A percentile compares a stretch with the other conserved stretches of the same genome.
Evolutionary conservation across 2,329 filamentous ascomycete species (phyloP).

Genomic region (Xylariales sp.): DNA sequence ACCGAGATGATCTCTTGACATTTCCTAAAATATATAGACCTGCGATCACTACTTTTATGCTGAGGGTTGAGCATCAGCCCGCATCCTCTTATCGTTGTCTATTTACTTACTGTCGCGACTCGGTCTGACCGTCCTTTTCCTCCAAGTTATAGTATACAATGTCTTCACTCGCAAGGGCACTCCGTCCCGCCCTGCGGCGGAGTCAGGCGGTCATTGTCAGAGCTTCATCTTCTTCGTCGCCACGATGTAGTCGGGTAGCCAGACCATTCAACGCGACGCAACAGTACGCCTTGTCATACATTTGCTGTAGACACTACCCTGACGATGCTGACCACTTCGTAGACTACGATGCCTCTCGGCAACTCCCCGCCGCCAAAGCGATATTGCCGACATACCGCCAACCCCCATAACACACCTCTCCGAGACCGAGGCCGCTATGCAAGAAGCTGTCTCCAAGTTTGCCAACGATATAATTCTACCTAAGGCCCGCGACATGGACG

Average conservation of each 20-base stretch:
- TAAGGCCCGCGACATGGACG: slow-evolving; percentile 95
- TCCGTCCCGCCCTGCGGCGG: slow-evolving; percentile 47
- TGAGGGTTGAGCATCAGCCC: not conserved
- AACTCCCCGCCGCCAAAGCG: slow-evolving; percentile 50
- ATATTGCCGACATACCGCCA: slow-evolving; percentile 75
- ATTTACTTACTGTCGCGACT: not conserved
- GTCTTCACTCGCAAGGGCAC: slow-evolving; percentile 45
- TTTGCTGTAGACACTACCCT: too few species aligned
- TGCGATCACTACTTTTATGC: too few species aligned
- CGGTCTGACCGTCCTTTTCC: too few species aligned
- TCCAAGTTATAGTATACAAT: too few species aligned
- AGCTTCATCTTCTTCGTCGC: slow-evolving; percentile 17
- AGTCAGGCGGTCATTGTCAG: slow-evolving; percentile 31
- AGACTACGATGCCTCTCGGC: slow-evolving; percentile 54
- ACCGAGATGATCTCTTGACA: not conserved
- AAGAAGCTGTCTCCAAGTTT: slow-evolving; percentile 85
- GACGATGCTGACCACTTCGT: slow-evolving; percentile 2
- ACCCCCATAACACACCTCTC: slow-evolving; percentile 92
- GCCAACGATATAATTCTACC: slow-evolving; percentile 84
- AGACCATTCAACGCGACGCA: slow-evolving; percentile 20
- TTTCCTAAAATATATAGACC: not conserved
- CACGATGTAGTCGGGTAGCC: slow-evolving; percentile 19
- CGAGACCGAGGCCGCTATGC: slow-evolving; percentile 85
- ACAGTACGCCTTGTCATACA: slow-evolving; percentile 24
- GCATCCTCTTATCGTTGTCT: not conserved